Evolutionary conservation across 176 grass and related monocot genomes (phyloP).

Genomic region (Typha latifolia): DNA sequence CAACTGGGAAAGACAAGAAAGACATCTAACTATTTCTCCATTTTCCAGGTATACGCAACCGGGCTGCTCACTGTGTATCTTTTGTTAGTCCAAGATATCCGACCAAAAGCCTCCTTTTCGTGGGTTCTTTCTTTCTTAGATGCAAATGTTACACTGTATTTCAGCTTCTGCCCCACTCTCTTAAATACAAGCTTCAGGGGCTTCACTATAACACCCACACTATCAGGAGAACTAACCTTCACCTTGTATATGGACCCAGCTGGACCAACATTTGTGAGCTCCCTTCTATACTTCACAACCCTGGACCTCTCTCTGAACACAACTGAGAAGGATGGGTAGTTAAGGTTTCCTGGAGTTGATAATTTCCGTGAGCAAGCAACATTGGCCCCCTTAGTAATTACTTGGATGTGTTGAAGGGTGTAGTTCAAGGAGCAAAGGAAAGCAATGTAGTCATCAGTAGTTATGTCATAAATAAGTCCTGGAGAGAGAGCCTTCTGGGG

Average conservation of each 20-base stretch:
- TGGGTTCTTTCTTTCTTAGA: conserved; percentile 24
- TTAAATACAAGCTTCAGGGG: conserved; percentile 59
- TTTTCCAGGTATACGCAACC: conserved; percentile 67
- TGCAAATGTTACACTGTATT: conserved; percentile 59
- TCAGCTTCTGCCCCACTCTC: conserved; percentile 55
- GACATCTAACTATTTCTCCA: conserved; percentile 24
- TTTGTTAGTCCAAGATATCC: conserved; percentile 60
- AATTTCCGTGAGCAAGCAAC: conserved; percentile 45
- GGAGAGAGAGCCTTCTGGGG: conserved; percentile 82
- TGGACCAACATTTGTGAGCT: conserved; percentile 69
- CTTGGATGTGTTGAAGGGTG: conserved; percentile 50
- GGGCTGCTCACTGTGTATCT: conserved; percentile 56
- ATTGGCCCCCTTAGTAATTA: conserved; percentile 59
- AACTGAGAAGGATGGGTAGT: conserved; percentile 83
- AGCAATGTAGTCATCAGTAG: conserved; percentile 51
- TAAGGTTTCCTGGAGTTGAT: conserved; percentile 64
- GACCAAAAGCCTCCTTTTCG: conserved; percentile 46
- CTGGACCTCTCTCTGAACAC: conserved; percentile 45
- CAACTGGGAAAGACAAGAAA: background rate
- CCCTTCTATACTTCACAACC: conserved; percentile 48
- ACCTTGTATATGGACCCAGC: conserved; percentile 47
- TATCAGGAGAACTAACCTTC: conserved; percentile 43
- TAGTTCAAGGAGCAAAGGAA: conserved; percentile 92
- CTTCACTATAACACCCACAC: conserved; percentile 40
- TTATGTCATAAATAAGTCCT: conserved; percentile 71